A percentile compares a stretch with the other conserved stretches of the same genome.
phyloP scores from a whole-genome alignment of 73 alveolate species.

The Diophrys sp. region DNA sequence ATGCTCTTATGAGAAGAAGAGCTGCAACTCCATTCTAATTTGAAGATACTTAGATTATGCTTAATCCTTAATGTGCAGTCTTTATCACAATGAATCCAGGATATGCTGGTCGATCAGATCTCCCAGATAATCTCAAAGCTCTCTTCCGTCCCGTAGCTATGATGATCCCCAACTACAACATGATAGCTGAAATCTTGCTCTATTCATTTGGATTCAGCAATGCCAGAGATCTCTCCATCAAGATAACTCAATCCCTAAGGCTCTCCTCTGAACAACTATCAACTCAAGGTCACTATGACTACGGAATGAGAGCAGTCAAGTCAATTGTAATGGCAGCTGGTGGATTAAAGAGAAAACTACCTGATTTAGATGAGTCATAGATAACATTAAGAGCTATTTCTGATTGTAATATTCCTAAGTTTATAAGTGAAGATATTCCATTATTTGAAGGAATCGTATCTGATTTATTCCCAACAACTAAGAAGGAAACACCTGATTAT shows the following conservation, averaged over 20 bases:
- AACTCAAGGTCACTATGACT: constrained; percentile 97
- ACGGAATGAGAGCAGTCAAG: constrained; percentile 99
- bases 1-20: constrained; percentile 82
- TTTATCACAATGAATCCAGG: constrained; percentile 99
- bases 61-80: constrained; percentile 90
- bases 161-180: constrained; percentile 98
- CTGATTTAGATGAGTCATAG: constrained; percentile 81
- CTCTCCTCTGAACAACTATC: constrained; percentile 97
- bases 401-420: constrained; percentile 96
- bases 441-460: constrained; percentile 90
- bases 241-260: constrained; percentile 91
- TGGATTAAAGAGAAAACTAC: constrained; percentile 78
- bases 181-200: constrained; percentile 97
- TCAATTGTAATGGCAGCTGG: constrained; percentile 98
- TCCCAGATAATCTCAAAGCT: constrained; percentile 97
- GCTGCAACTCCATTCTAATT: constrained; percentile 79
- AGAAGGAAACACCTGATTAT: constrained; percentile 72
- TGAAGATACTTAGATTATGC: constrained; percentile 87
- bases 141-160: constrained; percentile 97
- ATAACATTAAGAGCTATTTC: constrained; percentile 91
- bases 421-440: constrained; percentile 92
- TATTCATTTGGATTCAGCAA: constrained; percentile 95
- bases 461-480: constrained; percentile 95
- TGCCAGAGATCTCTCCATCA: constrained; percentile 91
- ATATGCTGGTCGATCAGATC: constrained; percentile 95